Conservation (phyloP, 495 filamentous ascomycete genomes). For the Hypoxylon intermedium region DNA sequence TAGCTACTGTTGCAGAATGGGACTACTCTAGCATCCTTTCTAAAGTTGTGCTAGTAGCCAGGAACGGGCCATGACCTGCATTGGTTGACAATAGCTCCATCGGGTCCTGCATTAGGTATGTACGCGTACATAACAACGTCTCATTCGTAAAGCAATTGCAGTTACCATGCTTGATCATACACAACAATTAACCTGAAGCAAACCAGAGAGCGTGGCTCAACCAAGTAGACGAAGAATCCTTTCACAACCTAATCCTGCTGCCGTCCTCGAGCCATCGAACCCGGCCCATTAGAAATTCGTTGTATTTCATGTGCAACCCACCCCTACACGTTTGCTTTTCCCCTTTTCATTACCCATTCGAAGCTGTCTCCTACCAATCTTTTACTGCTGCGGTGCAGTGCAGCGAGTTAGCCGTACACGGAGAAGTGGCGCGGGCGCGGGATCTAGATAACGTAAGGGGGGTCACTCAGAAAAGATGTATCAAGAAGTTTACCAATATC, state of each 20-base stretch:
- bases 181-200: conserved; percentile 34
- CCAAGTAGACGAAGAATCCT: conserved; percentile 14
- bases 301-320: conserved; percentile 12
- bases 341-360: conserved; percentile 26
- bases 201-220: conserved; percentile 27
- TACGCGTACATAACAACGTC: conserved; percentile 15
- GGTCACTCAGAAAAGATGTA: conserved; percentile 35
- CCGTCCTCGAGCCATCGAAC: conserved; percentile 29
- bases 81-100: background rate
- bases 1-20: background rate
- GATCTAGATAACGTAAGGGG: conserved; percentile 47
- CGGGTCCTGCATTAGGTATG: background rate
- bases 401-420: conserved; percentile 9
- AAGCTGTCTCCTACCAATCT: conserved; percentile 1
- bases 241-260: conserved; percentile 13
- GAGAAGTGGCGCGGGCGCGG: conserved; percentile 21
- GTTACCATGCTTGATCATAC: conserved; percentile 35
- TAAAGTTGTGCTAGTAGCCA: too few species aligned
- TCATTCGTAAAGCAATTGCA: conserved; percentile 34
- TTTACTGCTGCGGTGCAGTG: conserved; percentile 3
- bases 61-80: background rate
- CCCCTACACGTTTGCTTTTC: conserved; percentile 5
- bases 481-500: conserved; percentile 51
- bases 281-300: conserved; percentile 13
- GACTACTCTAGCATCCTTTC: background rate